phyloP scores from a whole-genome alignment of 768 basidiomycete species.

The Boletus tomentosulus region DNA sequence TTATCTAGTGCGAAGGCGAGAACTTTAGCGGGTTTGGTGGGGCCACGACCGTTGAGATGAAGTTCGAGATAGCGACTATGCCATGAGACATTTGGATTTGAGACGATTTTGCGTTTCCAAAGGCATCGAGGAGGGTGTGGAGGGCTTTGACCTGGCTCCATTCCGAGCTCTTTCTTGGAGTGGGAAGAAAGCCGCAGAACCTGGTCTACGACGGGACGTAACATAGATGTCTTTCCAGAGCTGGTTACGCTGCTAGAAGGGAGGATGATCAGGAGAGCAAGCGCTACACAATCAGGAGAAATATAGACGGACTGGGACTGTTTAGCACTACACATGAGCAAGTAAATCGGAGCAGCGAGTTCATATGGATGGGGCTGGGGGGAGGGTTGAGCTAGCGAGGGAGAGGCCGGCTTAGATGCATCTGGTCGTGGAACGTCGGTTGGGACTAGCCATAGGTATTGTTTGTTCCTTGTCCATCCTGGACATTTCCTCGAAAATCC shows the following conservation, averaged over 20 bases:
- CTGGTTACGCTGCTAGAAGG: slow-evolving; percentile 75
- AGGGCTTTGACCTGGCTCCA: slow-evolving; percentile 78
- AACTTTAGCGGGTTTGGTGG: slow-evolving; percentile 72
- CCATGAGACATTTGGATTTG: slow-evolving; percentile 85
- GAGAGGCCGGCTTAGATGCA: slow-evolving; percentile 66
- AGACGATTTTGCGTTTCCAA: slow-evolving; percentile 84
- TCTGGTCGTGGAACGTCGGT: too few relatives aligned
- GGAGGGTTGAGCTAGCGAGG: slow-evolving; percentile 49
- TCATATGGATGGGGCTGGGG: slow-evolving; percentile 90
- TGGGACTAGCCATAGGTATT: too few relatives aligned
- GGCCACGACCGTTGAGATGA: slow-evolving; percentile 68
- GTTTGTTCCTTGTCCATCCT: too few relatives aligned
- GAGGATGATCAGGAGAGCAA: neutral
- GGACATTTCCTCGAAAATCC: too few relatives aligned
- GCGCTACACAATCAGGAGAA: neutral
- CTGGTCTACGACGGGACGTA: slow-evolving; percentile 74
- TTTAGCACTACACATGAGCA: slow-evolving; percentile 72
- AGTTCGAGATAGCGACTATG: slow-evolving; percentile 73
- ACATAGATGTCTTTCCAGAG: slow-evolving; percentile 77
- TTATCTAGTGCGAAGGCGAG: slow-evolving; percentile 87
- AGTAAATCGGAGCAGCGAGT: slow-evolving; percentile 76
- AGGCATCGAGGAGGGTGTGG: slow-evolving; percentile 76
- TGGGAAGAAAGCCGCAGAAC: slow-evolving; percentile 78
- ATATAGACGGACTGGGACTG: slow-evolving; percentile 74
- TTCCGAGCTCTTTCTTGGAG: slow-evolving; percentile 66